These are phyloP conservation scores for Colletotrichum limetticola DNA, from an alignment of 2,329 filamentous ascomycete genomes.

Conservation along the genomic window DNA sequence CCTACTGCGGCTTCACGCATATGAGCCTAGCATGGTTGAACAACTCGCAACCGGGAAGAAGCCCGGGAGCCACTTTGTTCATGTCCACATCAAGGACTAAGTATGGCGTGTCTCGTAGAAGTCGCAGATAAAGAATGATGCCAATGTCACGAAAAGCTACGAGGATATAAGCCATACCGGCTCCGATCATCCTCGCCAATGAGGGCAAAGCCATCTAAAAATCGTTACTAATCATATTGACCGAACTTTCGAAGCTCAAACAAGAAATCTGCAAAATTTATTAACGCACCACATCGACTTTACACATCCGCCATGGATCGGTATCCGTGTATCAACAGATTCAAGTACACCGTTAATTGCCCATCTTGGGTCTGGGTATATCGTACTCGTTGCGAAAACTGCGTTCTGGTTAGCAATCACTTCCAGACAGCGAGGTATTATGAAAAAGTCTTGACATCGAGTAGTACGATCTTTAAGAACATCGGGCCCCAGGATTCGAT, in stretches of 20 bases:
- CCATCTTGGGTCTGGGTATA: background rate
- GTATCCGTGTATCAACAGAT: background rate
- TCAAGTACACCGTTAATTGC: background rate
- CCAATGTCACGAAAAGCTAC: background rate
- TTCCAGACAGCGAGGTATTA: background rate
- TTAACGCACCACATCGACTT: too few species aligned
- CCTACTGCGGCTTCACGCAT: background rate
- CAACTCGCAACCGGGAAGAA: background rate
- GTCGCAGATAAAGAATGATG: background rate
- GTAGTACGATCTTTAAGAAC: background rate
- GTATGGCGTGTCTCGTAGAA: background rate
- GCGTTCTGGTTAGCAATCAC: background rate
- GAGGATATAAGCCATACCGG: background rate
- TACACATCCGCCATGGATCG: background rate
- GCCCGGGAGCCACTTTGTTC: background rate
- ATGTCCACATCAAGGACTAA: background rate
- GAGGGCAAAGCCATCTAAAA: background rate
- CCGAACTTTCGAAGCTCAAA: background rate
- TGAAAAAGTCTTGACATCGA: background rate
- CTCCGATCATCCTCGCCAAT: background rate
- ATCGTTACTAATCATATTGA: background rate
- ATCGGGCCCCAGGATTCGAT: background rate
- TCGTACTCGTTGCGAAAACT: background rate
- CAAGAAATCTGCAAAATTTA: background rate
- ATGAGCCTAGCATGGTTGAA: background rate